Evolutionary conservation across 106 monocot species (phyloP), one percentile per base, ranked within the genome.

Genomic region (Dactylorhiza incarnata): DNA sequence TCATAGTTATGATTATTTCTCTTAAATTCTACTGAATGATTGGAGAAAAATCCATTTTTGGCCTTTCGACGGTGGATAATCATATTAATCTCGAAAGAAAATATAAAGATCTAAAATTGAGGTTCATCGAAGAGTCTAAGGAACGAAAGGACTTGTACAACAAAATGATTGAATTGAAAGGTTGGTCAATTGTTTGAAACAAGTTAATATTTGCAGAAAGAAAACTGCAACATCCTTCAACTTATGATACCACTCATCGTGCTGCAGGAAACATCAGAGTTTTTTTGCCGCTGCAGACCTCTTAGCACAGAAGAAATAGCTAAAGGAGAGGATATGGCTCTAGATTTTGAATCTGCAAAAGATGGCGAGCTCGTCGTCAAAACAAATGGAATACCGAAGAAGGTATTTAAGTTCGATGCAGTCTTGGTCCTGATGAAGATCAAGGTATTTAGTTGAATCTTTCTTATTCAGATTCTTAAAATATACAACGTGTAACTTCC

Each of bases 231-330:
- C 5, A 20, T 48, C 22, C 7, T 59, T 24, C 11, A 52, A 23
- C 43, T 73, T 37, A 23, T 29, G 48, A 8, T 23, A 24, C 29
- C n/a, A 37, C 48, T 20, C 25, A 13, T 47, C 61, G 49, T 83
- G 19, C 22, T 83, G 68, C 82, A 95, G 95, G 95, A 73, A 95
- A 95, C 78, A 95, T 95, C 68, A 88, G 90, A 86, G 95, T 95
- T 0, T 92, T n/a, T 90, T 74, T 95, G 95, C 45, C 75, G 95
- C 62, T 90, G 95, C 66, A 87, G 95, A 10, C 95, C 95, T 75
- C 81, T 92, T 67, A 95, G 84, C 45, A 47, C 19, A 20, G 86
- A 90, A 79, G 95, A 95, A 88, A 77, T 81, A 73, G 84, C 48
- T 49, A 80, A n/a, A 61, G 95, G 90, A 37, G 81, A 75, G 73